Evolutionary conservation across 2,329 filamentous ascomycete species (phyloP).

Genomic region (Parascedosporium putredinis): DNA sequence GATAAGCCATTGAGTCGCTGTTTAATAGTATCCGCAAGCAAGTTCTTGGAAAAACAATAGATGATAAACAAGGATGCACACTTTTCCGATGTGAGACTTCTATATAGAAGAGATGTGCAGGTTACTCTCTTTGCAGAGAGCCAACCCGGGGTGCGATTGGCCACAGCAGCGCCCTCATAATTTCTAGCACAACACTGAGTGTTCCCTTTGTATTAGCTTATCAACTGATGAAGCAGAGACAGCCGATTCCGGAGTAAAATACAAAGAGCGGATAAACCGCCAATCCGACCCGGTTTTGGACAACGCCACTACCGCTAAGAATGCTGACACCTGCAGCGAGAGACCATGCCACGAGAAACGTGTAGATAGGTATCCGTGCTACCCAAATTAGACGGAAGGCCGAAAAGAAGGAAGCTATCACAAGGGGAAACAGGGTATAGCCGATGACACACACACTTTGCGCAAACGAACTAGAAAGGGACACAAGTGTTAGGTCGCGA

Average conservation of each 20-base stretch:
- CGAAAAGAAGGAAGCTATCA: slow-evolving; percentile 83
- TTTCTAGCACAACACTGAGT: background rate
- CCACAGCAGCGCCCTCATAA: background rate
- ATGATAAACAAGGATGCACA: too few species aligned
- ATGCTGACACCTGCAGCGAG: slow-evolving; percentile 94
- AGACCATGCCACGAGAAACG: slow-evolving; percentile 83
- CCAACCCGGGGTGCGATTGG: too few species aligned
- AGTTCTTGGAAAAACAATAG: too few species aligned
- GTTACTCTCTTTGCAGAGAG: too few species aligned
- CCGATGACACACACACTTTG: slow-evolving; percentile 97
- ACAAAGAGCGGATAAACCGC: slow-evolving; percentile 92
- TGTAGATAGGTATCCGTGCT: slow-evolving; percentile 79
- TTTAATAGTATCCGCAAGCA: too few species aligned
- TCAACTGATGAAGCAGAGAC: slow-evolving; percentile 94
- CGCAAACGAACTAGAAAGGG: slow-evolving; percentile 69
- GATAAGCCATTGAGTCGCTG: too few species aligned
- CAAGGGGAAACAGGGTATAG: slow-evolving; percentile 93
- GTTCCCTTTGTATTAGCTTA: slow-evolving; percentile 44
- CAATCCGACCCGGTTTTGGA: slow-evolving; percentile 87
- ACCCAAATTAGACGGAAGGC: slow-evolving; percentile 72
- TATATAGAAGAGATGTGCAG: too few species aligned
- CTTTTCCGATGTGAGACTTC: too few species aligned
- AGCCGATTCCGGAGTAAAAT: slow-evolving; percentile 88
- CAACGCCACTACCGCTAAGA: slow-evolving; percentile 84
- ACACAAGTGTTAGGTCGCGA: background rate